Base-by-base conservation (phyloP, 331 rosid genomes). In the Dryas integrifolia region DNA sequence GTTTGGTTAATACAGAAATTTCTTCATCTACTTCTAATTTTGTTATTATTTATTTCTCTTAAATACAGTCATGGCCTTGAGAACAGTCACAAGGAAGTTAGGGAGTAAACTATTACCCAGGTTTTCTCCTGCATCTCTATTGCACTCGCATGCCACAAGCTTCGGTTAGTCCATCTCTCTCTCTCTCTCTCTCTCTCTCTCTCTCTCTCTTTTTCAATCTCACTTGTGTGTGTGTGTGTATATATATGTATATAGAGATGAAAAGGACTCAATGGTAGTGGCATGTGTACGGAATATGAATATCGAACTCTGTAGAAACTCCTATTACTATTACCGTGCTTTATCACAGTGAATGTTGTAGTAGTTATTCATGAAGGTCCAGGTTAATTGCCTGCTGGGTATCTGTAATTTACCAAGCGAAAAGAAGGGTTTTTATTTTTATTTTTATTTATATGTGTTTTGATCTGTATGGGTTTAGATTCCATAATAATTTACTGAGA, bases 111-210 rank as follows among this genome's bases (percentile, higher is more conserved):
- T 85, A 30, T 78, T 82, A 30, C 95, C 88, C 24, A n/a, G 70
- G 83, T 81, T 87, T 73, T 79, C 85, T 86, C 72, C 92, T 65
- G 75, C 85, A 57, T 69, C 86, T 75, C 75, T 75, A 24, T 76
- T 86, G 21, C 96, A 94, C 81, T 94, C 98, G 0, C 98, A 94
- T 69, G 96, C 98, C 81, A 91, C 98, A 52, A 91, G 96, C 85
- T 94, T 94, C 30, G 98, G 98, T 93, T 70, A 3, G 97, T 84
- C 74, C 67, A 3, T 53, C 43, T 52, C 51, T 66, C 35, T 63
- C 68, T 74, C 24, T 30, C 45, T 18, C n/a, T 21, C 49, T 53
- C 62, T 50, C 75, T 59, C 50, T 30, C 58, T 21, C 21, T 21
- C 21, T 52, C 51, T 66, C 35, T 63, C 69, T 74, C 26, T 30